Evolutionary conservation across 495 filamentous ascomycete genomes (phyloP), one percentile per base, ranked within the genome.

Genomic region (Thozetella sp.): DNA sequence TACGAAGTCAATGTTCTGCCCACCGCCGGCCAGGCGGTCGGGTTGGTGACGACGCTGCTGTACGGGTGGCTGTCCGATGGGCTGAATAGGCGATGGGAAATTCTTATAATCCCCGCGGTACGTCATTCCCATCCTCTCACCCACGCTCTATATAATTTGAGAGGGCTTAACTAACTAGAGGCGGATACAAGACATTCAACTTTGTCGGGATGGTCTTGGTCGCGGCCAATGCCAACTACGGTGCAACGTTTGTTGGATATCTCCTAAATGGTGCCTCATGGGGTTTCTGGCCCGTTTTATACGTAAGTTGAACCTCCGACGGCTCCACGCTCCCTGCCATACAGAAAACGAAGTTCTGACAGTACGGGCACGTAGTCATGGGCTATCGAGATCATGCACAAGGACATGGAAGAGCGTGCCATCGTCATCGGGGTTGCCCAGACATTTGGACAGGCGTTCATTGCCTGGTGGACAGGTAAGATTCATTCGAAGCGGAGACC

Each of bases 1-100:
- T 56, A 51, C 51, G 50, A 63, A 46, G 56, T 75, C 11, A 74
- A 74, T 45, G 51, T 69, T 22, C 64, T 73, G 20, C 71, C 71
- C 1, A 71, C 69, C 3, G 74, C 58, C 11, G 61, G 51, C 51
- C 60, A 58, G 48, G 69, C 61, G 3, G 50, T 70, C 6, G 30
- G 30, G 30, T 15, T 37, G 6, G 30, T 37, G 30, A 37, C 30
- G 30, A 37, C 30, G 6, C 30, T 37, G 30, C 30, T 37, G 30
- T 37, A 37, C 30, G 30, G 30, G 6, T 37, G 30, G 30, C 30
- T 37, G 6, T 37, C 30, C 15, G 30, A 37, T 15, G 30, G 30
- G 6, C 30, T 37, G 6, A 37, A 37, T 15, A 37, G 30, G 30
- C 30, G 30, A 37, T 37, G 30, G 30, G 30, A 37, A 15, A 37